phyloP scores from a whole-genome alignment of 2,329 filamentous ascomycete species.

The Fusarium verticillioides region DNA sequence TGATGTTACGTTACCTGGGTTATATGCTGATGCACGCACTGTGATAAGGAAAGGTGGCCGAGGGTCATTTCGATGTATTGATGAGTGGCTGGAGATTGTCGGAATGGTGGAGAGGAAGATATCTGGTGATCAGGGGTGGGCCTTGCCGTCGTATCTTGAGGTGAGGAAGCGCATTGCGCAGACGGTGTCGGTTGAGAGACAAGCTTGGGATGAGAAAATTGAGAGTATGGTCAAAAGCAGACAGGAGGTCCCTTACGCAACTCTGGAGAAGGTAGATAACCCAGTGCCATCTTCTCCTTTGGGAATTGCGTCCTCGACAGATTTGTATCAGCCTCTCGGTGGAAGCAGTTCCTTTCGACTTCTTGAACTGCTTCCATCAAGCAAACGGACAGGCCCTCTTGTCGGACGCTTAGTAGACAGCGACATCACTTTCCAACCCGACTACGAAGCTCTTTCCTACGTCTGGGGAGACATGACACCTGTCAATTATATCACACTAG shows the following conservation, averaged over 20 bases:
- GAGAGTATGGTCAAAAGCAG: not conserved
- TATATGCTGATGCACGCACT: not conserved
- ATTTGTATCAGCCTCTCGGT: not conserved
- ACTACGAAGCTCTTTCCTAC: constrained; percentile 22
- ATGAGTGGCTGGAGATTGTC: not conserved
- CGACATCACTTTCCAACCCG: constrained; percentile 19
- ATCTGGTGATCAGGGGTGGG: not conserved
- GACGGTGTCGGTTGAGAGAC: not conserved
- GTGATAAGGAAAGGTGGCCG: not conserved
- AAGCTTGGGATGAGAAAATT: not conserved
- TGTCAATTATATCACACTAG: not conserved
- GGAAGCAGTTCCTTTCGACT: constrained; percentile 15
- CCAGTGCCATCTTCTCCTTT: fast-evolving
- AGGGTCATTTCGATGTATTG: fast-evolving
- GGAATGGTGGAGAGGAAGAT: not conserved
- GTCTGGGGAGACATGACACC: constrained; percentile 15
- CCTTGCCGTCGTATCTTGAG: not conserved
- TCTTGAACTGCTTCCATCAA: not conserved
- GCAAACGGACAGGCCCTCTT: not conserved
- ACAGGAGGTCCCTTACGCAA: not conserved
- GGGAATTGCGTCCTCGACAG: fast-evolving
- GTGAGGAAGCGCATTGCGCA: fast-evolving
- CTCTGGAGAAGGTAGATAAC: fast-evolving
- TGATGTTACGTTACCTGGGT: constrained; percentile 1
- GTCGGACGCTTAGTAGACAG: not conserved